A percentile compares a stretch with the other conserved stretches of the same genome.
Evolutionary conservation across 768 basidiomycete species (phyloP).

Genomic region (Leccinum variicolor): DNA sequence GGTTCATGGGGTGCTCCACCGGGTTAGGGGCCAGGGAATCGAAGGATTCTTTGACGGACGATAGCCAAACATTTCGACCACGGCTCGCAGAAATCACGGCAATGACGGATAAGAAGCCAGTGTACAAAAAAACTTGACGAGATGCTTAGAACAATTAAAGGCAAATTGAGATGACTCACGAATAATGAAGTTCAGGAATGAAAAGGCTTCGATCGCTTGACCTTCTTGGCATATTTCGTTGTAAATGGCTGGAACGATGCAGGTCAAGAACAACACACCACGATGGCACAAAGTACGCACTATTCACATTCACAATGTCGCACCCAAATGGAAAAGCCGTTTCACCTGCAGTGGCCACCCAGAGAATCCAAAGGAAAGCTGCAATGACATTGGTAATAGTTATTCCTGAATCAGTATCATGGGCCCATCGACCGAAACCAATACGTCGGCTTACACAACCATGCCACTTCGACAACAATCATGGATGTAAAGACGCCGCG

Average conservation of each 20-base stretch:
- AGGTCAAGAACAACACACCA: not conserved
- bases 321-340: constrained; percentile 18
- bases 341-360: constrained; percentile 36
- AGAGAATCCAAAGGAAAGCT: constrained; percentile 37
- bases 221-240: constrained; percentile 26
- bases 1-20: constrained; percentile 15
- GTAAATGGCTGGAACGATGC: constrained; percentile 5
- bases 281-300: constrained; percentile 4
- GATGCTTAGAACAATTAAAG: not conserved
- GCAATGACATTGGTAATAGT: not conserved
- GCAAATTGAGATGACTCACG: constrained; percentile 18
- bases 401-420: not conserved
- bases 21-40: constrained; percentile 7
- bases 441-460: constrained; percentile 31
- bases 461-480: constrained; percentile 35
- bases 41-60: constrained; percentile 31
- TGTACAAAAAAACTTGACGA: constrained; percentile 33
- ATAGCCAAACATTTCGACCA: constrained; percentile 32
- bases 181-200: constrained; percentile 35
- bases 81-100: constrained; percentile 24
- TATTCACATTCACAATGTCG: not conserved
- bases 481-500: constrained; percentile 39
- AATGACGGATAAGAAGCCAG: constrained; percentile 20
- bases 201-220: constrained; percentile 33
- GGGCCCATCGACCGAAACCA: not conserved